Conservation (phyloP, 2,329 filamentous ascomycete species). For the Penicillium sp. region DNA sequence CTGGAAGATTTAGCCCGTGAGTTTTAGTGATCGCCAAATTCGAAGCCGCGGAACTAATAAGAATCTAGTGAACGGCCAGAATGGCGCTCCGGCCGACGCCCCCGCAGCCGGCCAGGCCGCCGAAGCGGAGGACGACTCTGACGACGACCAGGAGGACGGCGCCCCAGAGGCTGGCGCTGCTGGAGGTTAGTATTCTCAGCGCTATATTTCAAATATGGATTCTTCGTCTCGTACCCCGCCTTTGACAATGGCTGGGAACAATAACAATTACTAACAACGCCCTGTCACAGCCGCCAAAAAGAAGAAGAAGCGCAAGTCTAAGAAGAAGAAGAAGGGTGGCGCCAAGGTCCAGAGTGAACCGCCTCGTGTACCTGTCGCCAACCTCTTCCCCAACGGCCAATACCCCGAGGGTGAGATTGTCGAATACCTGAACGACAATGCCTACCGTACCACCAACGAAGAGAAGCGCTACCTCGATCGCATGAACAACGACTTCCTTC, state of each 20-base stretch:
- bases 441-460: constrained; percentile 76
- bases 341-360: constrained; percentile 74
- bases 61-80: constrained; percentile 41
- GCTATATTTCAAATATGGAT: background rate
- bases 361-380: constrained; percentile 71
- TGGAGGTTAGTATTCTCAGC: constrained; percentile 31
- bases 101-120: constrained; percentile 39
- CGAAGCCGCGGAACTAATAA: constrained; percentile 18
- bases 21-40: constrained; percentile 8
- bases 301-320: constrained; percentile 81
- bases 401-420: constrained; percentile 79
- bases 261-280: constrained; percentile 2
- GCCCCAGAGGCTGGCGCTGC: constrained; percentile 39
- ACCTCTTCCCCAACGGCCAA: constrained; percentile 69
- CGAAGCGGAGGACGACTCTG: constrained; percentile 56
- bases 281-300: constrained; percentile 58
- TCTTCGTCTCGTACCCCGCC: background rate
- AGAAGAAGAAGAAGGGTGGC: constrained; percentile 64
- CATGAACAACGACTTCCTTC: constrained; percentile 75
- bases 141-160: constrained; percentile 55
- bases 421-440: constrained; percentile 76
- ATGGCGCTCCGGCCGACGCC: constrained; percentile 34
- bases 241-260: background rate
- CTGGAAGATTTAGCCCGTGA: constrained; percentile 43
- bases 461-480: constrained; percentile 83